These are phyloP conservation scores for Epichloe typhina DNA, from an alignment of 2,329 filamentous ascomycete genomes.

Conservation along the genomic window DNA sequence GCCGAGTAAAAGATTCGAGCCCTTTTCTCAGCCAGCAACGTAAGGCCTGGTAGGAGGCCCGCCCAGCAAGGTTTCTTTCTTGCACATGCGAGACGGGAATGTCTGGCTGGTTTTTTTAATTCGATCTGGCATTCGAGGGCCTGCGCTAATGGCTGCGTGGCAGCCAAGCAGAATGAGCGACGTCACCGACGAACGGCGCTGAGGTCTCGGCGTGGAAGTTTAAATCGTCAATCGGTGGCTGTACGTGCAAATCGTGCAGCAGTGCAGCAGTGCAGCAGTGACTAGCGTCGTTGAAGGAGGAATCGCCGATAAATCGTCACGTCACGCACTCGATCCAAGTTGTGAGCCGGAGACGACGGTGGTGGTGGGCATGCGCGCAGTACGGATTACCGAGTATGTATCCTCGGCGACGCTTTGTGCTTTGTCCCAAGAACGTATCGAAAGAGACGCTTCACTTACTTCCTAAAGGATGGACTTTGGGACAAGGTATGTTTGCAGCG, in stretches of 20 bases:
- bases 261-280: neutral
- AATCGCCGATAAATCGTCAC: neutral
- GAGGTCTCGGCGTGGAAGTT: neutral
- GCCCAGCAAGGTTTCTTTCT: neutral
- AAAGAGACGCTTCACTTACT: neutral
- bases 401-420: no score
- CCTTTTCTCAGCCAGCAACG: neutral
- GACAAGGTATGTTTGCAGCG: no score
- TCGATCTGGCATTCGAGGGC: neutral
- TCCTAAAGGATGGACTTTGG: neutral
- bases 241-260: neutral
- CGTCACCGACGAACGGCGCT: neutral
- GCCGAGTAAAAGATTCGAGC: neutral
- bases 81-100: neutral
- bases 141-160: neutral
- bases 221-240: constrained; percentile 1
- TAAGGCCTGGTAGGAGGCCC: neutral
- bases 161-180: neutral
- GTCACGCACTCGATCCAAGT: neutral
- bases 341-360: neutral
- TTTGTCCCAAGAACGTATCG: no score
- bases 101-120: neutral
- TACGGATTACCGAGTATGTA: no score
- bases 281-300: no score
- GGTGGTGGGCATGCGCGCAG: no score